phyloP scores from a whole-genome alignment of 441 rosid species.

The Mallotus japonicus region DNA sequence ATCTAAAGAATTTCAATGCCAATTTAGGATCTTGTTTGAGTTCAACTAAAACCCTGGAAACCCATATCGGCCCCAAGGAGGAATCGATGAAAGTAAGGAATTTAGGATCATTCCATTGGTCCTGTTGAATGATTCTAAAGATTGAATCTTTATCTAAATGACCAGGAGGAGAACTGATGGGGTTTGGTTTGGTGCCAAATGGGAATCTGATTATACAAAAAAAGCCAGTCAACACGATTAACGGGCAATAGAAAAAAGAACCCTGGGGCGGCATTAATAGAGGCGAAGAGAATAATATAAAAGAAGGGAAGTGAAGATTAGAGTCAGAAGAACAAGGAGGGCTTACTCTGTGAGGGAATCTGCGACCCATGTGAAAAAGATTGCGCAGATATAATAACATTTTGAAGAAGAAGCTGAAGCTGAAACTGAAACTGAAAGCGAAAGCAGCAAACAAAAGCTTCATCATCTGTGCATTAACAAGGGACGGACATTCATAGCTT shows the following conservation, averaged over 20 bases:
- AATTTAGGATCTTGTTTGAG: slow-evolving; percentile 49
- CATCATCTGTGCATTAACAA: slow-evolving; percentile 10
- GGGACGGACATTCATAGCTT: slow-evolving; percentile 10
- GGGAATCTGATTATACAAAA: slow-evolving; percentile 48
- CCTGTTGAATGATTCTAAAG: slow-evolving; percentile 38
- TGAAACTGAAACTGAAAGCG: not conserved
- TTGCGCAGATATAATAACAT: slow-evolving; percentile 55
- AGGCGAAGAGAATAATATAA: not conserved
- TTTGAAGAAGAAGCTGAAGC: slow-evolving; percentile 26
- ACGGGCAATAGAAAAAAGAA: slow-evolving; percentile 37
- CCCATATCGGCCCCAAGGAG: slow-evolving; percentile 49
- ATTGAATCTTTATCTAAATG: slow-evolving; percentile 37
- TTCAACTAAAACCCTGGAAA: slow-evolving; percentile 49
- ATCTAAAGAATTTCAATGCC: slow-evolving; percentile 62
- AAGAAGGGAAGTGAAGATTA: slow-evolving; percentile 10
- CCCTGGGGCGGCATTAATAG: slow-evolving; percentile 9
- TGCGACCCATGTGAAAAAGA: slow-evolving; percentile 43
- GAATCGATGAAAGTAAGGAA: slow-evolving; percentile 35
- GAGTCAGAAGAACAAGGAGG: slow-evolving; percentile 26
- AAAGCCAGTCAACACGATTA: slow-evolving; percentile 48
- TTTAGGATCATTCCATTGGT: slow-evolving; percentile 50
- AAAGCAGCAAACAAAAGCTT: not conserved
- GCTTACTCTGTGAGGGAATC: slow-evolving; percentile 48
- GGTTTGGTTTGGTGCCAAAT: slow-evolving; percentile 32
- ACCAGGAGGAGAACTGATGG: slow-evolving; percentile 4